Percentiles rank a stretch among this genome's conserved stretches.
phyloP scores from a whole-genome alignment of 1,284 basidiomycete genomes.

The Microbotryomycetes sp. region DNA sequence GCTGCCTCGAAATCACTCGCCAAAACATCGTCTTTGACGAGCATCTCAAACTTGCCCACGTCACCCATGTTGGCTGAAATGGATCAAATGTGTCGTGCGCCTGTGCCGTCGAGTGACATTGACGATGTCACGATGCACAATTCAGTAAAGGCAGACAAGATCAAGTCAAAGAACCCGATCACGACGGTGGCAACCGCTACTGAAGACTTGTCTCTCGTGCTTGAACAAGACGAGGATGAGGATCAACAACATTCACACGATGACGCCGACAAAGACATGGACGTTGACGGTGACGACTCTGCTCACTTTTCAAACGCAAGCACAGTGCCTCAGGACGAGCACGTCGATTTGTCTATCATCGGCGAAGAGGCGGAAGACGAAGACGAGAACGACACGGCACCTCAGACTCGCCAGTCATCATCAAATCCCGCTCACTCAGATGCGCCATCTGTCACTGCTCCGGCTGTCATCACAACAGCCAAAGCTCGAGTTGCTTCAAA shows the following conservation, averaged over 20 bases:
- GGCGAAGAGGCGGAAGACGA: conserved; percentile 15
- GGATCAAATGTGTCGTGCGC: not conserved
- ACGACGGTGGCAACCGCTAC: not conserved
- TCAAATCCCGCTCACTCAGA: not conserved
- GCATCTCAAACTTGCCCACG: conserved; percentile 1
- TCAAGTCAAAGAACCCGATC: too few relatives aligned
- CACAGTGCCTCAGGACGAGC: not conserved
- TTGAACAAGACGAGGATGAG: not conserved
- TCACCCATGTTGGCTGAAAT: not conserved
- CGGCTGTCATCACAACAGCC: not conserved
- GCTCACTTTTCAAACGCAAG: not conserved
- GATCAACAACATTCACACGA: not conserved
- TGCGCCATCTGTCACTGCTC: not conserved
- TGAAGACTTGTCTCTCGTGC: not conserved
- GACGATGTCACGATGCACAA: not conserved
- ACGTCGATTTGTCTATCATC: conserved; percentile 26
- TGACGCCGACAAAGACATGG: not conserved
- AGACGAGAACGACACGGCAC: not conserved
- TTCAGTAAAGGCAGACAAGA: too few relatives aligned
- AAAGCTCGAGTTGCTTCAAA: conserved; percentile 5
- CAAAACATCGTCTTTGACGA: not conserved
- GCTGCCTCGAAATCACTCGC: not conserved
- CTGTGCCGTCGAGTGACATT: not conserved
- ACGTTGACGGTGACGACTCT: not conserved
- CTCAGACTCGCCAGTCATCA: not conserved